Conservation (phyloP, 805 yeast genomes). For the Danielia oregonensis region DNA sequence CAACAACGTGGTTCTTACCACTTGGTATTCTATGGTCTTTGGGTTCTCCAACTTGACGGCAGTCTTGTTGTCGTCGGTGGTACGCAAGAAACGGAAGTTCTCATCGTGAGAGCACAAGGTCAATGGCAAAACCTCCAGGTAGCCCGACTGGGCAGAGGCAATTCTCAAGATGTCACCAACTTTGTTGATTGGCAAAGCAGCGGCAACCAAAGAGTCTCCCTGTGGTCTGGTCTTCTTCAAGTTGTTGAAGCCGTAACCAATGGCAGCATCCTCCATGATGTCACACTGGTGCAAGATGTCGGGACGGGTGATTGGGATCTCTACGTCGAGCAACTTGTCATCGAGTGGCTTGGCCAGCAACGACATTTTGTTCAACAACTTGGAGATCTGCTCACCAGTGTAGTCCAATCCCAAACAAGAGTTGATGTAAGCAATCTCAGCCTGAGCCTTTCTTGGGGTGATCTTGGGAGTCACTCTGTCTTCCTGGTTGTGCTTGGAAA, state of each 20-base stretch:
- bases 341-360: constrained; percentile 56
- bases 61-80: constrained; percentile 63
- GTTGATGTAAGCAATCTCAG: constrained; percentile 82
- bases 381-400: constrained; percentile 61
- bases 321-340: constrained; percentile 54
- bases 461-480: constrained; percentile 75
- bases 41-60: constrained; percentile 95
- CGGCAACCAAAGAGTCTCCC: constrained; percentile 74
- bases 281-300: constrained; percentile 97
- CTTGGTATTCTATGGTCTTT: constrained; percentile 94
- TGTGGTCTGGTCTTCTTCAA: constrained; percentile 75
- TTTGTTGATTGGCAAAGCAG: constrained; percentile 88
- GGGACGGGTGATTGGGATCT: constrained; percentile 90
- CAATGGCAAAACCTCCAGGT: constrained; percentile 93
- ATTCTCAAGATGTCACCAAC: constrained; percentile 84
- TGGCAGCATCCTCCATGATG: constrained; percentile 97
- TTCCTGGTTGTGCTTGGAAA: constrained; percentile 76
- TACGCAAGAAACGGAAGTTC: constrained; percentile 83
- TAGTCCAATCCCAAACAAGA: constrained; percentile 85
- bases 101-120: constrained; percentile 96
- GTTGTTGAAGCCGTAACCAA: constrained; percentile 92
- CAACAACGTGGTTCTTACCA: constrained; percentile 88
- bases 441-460: constrained; percentile 61
- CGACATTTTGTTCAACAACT: constrained; percentile 77
- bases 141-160: constrained; percentile 92